Evolutionary conservation across 129 eudicot genomes (phyloP).

Genomic region (Artemisia tridentata): DNA sequence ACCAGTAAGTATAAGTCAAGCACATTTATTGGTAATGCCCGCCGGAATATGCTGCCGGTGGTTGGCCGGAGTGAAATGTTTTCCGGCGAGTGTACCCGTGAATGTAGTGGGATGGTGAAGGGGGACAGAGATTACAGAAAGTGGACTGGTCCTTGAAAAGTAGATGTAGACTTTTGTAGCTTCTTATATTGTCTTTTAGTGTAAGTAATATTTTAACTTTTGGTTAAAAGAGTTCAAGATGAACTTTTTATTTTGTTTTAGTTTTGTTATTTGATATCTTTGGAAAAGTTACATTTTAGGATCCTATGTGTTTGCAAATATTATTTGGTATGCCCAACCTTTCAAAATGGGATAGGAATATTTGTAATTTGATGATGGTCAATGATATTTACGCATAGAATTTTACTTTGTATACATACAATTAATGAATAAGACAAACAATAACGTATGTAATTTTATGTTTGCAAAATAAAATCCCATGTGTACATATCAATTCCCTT

Average conservation of each 20-base stretch:
- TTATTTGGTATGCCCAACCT: no score
- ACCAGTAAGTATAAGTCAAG: slow-evolving; percentile 23
- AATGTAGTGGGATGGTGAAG: slow-evolving; percentile 20
- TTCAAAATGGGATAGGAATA: background rate
- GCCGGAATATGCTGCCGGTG: slow-evolving; percentile 16
- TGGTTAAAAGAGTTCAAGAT: slow-evolving; percentile 1
- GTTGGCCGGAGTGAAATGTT: slow-evolving; percentile 16
- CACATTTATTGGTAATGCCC: slow-evolving; percentile 22
- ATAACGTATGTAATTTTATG: no score
- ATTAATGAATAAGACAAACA: no score
- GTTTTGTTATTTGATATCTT: background rate
- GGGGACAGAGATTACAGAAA: slow-evolving; percentile 32
- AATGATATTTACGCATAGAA: no score
- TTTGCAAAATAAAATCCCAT: no score
- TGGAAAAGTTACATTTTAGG: background rate
- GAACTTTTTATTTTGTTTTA: slow-evolving; percentile 7
- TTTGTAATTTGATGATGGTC: background rate
- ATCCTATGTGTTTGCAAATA: background rate
- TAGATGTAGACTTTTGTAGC: slow-evolving; percentile 44
- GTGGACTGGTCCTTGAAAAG: slow-evolving; percentile 40
- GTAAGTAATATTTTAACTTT: background rate
- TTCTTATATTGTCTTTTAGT: slow-evolving; percentile 31
- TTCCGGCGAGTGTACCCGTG: slow-evolving; percentile 39
- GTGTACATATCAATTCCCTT: no score
- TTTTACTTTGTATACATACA: no score